phyloP scores from a whole-genome alignment of 2,329 filamentous ascomycete species.

The Trichocomaceae sp. region DNA sequence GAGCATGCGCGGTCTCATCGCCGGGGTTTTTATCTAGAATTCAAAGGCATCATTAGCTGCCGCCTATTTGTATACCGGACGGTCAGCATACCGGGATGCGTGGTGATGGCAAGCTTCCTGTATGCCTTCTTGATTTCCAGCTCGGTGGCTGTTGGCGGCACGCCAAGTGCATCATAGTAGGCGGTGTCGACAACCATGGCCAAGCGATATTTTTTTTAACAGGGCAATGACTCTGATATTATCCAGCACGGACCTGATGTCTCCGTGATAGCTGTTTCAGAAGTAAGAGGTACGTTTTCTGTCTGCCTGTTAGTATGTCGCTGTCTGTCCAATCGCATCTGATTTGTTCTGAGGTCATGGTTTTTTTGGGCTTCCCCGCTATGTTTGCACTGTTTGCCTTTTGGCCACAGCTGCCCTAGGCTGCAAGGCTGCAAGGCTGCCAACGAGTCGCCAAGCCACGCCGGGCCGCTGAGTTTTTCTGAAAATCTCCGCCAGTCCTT shows the following conservation, averaged over 20 bases:
- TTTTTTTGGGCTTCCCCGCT: constrained; percentile 8
- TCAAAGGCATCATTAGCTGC: constrained; percentile 9
- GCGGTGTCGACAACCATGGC: constrained; percentile 80
- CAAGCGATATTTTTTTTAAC: neutral
- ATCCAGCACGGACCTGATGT: neutral
- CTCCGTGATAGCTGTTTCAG: neutral
- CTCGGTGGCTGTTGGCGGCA: constrained; percentile 76
- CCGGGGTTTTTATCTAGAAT: constrained; percentile 87
- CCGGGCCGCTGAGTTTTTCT: neutral
- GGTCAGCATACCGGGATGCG: constrained; percentile 65
- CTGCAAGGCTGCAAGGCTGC: constrained; percentile 1
- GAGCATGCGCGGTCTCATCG: constrained; percentile 85
- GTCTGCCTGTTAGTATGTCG: neutral
- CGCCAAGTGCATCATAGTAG: constrained; percentile 83
- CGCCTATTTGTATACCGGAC: neutral
- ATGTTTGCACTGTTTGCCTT: constrained; percentile 15
- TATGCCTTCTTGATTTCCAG: constrained; percentile 97
- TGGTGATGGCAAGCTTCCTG: constrained; percentile 85
- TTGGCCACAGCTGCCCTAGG: neutral
- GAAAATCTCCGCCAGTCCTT: neutral
- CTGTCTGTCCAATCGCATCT: neutral
- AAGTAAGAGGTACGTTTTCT: neutral
- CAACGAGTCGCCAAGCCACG: neutral
- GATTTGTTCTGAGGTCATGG: constrained; percentile 7
- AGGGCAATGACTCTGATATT: neutral